Conservation (phyloP, 495 filamentous ascomycete species). For the Hypoxylon intermedium region DNA sequence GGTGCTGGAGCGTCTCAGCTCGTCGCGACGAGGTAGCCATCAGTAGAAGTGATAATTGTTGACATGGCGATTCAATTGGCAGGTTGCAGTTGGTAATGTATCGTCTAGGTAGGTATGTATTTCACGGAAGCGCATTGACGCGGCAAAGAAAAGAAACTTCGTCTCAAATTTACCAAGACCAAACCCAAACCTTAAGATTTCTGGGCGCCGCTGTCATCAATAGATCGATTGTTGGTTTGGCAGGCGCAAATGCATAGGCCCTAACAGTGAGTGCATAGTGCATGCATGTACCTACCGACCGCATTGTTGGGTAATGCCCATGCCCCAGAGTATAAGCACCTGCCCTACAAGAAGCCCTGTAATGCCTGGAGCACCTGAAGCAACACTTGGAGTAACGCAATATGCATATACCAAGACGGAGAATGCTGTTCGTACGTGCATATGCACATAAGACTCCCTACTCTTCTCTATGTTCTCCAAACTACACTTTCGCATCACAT, state of each 20-base stretch:
- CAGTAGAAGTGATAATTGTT: conserved; percentile 33
- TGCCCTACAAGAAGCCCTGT: too few relatives aligned
- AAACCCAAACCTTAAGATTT: conserved; percentile 6
- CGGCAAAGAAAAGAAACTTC: background rate
- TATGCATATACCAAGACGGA: too few relatives aligned
- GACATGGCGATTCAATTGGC: too few relatives aligned
- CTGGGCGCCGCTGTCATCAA: conserved; percentile 31
- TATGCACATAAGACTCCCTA: background rate
- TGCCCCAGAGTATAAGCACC: background rate
- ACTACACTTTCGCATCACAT: too few relatives aligned
- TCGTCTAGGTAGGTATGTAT: conserved; percentile 24
- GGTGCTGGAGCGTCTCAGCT: conserved; percentile 45
- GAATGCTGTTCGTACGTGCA: background rate
- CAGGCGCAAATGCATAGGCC: conserved; percentile 2
- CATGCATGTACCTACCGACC: conserved; percentile 9
- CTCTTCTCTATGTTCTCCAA: too few relatives aligned
- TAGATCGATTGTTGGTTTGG: conserved; percentile 24
- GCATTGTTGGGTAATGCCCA: conserved; percentile 1
- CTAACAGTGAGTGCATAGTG: too few relatives aligned
- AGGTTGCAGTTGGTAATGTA: too few relatives aligned
- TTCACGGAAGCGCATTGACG: conserved; percentile 29
- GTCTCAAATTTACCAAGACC: background rate
- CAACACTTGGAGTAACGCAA: too few relatives aligned
- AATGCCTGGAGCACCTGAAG: too few relatives aligned
- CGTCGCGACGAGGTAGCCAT: conserved; percentile 49